Evolutionary conservation across 2,329 filamentous ascomycete species (phyloP), one percentile per base, ranked within the genome.

Genomic region (Cercospora sojina): DNA sequence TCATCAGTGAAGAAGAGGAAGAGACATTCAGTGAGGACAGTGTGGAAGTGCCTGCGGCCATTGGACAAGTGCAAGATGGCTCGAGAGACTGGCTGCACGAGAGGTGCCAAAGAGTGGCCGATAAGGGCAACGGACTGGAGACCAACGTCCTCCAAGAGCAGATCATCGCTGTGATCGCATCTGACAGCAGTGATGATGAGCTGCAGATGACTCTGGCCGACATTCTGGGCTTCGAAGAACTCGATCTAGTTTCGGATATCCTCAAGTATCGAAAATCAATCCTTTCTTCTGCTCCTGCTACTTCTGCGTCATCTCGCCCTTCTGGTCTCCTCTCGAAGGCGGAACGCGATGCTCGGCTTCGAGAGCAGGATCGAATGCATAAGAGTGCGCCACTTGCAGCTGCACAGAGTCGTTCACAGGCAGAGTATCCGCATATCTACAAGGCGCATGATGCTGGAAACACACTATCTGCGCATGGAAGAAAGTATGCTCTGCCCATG

Each of bases 351-450:
- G 90, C 91, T 68, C 88, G 88, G 3, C 83, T 99, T 29, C 88
- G 89, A 7, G 86, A 86, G 53, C 88, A 89, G 73, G 93, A 99
- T 74, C 85, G 86, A 65, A 87, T 92, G 74, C 95, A 99, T 79
- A 99, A 99, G 78, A 87, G 86, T 74, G 86, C 90, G 9, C 74
- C 85, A 2, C 81, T 99, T 25, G 87, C 88, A 2, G 86, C 91
- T 0, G 88, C 87, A n/a, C 85, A 91, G 67, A 84, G 89, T 62
- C 88, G 88, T 57, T 82, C 88, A 66, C 91, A 90, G 62, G 86
- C 89, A 3, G 85, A 91, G 55, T 99, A 99, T 76, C 96, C 96
- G 1, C 95, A 99, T 77, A 92, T 99, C 0, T 99, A 97, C 80
- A 92, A 90, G 72, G 80, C 87, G 1, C 90, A 96, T 75, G 88